Evolutionary conservation across 2,329 filamentous ascomycete genomes (phyloP), one percentile per base, ranked within the genome.

Genomic region (Colletotrichum trifolii): DNA sequence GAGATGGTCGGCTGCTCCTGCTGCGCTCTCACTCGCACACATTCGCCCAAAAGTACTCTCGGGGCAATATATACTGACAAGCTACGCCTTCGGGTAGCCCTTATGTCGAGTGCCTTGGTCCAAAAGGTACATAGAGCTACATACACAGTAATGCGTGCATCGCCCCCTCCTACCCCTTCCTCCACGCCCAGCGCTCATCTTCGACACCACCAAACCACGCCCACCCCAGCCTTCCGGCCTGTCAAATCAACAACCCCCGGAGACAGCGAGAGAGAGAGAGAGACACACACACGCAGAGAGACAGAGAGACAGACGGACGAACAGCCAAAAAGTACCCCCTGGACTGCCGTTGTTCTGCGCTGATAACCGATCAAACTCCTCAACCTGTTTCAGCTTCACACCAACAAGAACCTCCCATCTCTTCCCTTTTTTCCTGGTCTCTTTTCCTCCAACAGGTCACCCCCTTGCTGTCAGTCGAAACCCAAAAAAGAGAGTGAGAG

Each of bases 371-470:
- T 76, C 75, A 76, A 76, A 76, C 74, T 69, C 66, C 69, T 74
- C 73, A 70, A 67, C 72, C 70, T 73, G 75, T 77, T 77, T 77
- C 75, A 77, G 74, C 71, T 68, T 66, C 65, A 66, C 70, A 62
- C 58, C 63, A 65, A 61, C 62, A 65, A 52, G 70, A 72, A 69
- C 67, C 67, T 69, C 64, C 68, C 64, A 67, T 69, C 67, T 67
- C 61, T 63, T 65, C 64, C 62, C 49, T 56, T 70, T 48, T 60
- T 45, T 65, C 64, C 62, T 47, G 53, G 69, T 48, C 57, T 45
- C 43, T 40, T 39, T 54, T 42, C 10, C 17, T 38, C 33, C 13
- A 66, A 58, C 46, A 66, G 48, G 50, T 60, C 33, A 13, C 53
- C 49, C 54, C 54, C 61, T 55, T 56, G 57, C 66, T 56, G 46